Evolutionary conservation across 2,329 filamentous ascomycete species (phyloP).

Genomic region (Trichoderma asperellum): DNA sequence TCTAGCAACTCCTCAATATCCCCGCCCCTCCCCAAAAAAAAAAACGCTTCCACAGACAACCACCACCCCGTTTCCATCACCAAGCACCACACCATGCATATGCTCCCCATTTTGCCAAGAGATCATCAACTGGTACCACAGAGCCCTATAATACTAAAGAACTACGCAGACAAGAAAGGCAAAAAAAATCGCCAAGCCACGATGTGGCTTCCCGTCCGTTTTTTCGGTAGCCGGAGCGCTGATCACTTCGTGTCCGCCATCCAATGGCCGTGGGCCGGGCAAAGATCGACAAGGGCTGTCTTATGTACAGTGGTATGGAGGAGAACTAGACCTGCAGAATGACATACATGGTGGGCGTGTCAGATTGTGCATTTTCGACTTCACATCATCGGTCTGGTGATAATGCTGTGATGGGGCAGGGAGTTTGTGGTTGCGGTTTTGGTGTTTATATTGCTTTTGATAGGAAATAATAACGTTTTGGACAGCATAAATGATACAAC

Average conservation of each 20-base stretch:
- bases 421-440: background rate
- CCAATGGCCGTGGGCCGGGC: background rate
- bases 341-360: slow-evolving; percentile 8
- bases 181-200: background rate
- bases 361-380: slow-evolving; percentile 3
- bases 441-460: background rate
- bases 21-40: too few species aligned
- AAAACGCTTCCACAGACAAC: background rate
- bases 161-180: background rate
- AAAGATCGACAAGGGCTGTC: slow-evolving; percentile 1
- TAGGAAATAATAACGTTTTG: background rate
- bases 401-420: background rate
- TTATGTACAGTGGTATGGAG: background rate
- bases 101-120: slow-evolving; percentile 2
- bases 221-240: slow-evolving; percentile 1
- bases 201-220: background rate
- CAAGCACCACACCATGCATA: background rate
- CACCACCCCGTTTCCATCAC: background rate
- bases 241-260: slow-evolving; percentile 20
- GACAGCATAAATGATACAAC: background rate
- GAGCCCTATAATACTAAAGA: background rate
- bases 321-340: slow-evolving; percentile 9
- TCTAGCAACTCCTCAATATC: background rate
- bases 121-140: background rate
- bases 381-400: background rate